Conservation (phyloP, 441 rosid species). For the Populus tomentosa region DNA sequence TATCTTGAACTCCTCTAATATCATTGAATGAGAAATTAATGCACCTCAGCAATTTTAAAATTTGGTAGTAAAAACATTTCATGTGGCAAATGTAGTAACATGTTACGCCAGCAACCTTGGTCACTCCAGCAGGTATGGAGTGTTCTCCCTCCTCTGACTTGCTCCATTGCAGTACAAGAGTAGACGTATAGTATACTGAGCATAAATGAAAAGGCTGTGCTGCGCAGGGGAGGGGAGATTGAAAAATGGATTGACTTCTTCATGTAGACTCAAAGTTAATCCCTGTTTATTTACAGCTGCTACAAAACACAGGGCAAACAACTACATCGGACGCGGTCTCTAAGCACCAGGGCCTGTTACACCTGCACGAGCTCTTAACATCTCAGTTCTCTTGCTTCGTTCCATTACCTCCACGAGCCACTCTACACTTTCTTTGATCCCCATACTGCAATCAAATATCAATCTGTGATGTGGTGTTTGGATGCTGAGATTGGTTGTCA, state of each 20-base stretch:
- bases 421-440: slow-evolving; percentile 81
- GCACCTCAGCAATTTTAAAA: neutral
- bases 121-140: neutral
- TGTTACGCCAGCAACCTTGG: neutral
- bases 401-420: slow-evolving; percentile 93
- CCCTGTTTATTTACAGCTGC: slow-evolving; percentile 60
- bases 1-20: neutral
- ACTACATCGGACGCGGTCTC: slow-evolving; percentile 18
- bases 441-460: slow-evolving; percentile 50
- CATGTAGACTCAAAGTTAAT: slow-evolving; percentile 28
- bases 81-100: neutral
- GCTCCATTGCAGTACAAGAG: neutral
- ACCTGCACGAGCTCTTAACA: slow-evolving; percentile 68
- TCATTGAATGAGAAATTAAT: neutral
- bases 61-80: neutral
- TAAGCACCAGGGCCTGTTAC: slow-evolving; percentile 35
- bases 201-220: slow-evolving; percentile 4
- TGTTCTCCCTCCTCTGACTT: neutral
- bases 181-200: neutral
- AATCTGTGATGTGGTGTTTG: neutral
- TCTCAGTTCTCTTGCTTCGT: slow-evolving; percentile 96
- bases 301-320: slow-evolving; percentile 26
- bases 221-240: neutral
- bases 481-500: neutral
- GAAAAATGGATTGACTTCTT: slow-evolving; percentile 21